A percentile compares a stretch with the other conserved stretches of the same genome.
These are phyloP conservation scores for Fagopyrum esculentum DNA, from an alignment of 148 eudicot genomes.

Conservation along the genomic window DNA sequence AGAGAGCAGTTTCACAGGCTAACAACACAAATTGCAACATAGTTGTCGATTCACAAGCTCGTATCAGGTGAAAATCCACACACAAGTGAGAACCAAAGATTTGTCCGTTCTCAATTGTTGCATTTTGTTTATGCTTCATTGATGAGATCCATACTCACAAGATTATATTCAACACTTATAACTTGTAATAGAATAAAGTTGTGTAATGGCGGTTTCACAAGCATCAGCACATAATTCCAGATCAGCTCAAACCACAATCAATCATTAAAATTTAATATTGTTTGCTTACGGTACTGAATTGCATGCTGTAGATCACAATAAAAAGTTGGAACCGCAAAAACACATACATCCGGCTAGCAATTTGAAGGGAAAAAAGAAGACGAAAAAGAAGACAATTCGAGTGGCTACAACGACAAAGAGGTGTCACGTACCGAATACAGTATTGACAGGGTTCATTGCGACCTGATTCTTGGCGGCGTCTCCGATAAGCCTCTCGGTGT, in stretches of 20 bases:
- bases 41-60: neutral
- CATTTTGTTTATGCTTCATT: no score
- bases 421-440: conserved; percentile 2
- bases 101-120: no score
- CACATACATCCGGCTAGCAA: neutral
- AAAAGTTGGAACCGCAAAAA: neutral
- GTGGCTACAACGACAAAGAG: neutral
- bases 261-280: no score
- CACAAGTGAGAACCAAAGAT: neutral
- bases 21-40: neutral
- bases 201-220: no score
- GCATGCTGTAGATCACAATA: no score
- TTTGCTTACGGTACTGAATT: no score
- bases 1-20: no score
- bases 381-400: neutral
- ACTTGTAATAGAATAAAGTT: no score
- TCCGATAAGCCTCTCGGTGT: neutral
- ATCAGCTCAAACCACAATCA: neutral
- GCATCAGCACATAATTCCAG: neutral
- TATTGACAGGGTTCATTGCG: conserved; percentile 11
- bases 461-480: conserved; percentile 6
- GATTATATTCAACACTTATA: no score
- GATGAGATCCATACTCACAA: no score
- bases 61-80: neutral
- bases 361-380: no score